Percentiles rank a stretch among this genome's conserved stretches.
Conservation (phyloP, 148 eudicot genomes). For the Rhododendron ferrugineum region DNA sequence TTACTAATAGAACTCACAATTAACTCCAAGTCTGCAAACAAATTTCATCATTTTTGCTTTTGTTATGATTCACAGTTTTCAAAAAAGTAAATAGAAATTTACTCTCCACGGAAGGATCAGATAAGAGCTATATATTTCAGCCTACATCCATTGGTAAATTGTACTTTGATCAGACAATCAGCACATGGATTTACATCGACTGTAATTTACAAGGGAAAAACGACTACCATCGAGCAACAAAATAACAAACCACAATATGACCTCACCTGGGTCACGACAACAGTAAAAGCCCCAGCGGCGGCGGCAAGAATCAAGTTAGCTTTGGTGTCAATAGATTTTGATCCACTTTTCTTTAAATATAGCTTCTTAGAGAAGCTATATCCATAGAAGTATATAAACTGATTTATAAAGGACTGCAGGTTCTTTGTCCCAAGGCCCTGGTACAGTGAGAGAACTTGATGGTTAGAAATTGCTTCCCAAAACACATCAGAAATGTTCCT, state of each 20-base stretch:
- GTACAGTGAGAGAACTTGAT: conserved; percentile 70
- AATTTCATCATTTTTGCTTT: not conserved
- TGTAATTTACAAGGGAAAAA: not conserved
- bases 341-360: conserved; percentile 63
- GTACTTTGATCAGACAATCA: not conserved
- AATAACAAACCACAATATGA: not conserved
- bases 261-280: conserved; percentile 74
- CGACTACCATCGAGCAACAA: not conserved
- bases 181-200: not conserved
- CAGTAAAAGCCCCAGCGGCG: conserved; percentile 87
- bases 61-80: not conserved
- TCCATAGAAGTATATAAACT: conserved; percentile 85
- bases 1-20: not conserved
- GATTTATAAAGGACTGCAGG: conserved; percentile 72
- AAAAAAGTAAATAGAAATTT: not conserved
- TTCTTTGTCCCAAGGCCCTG: conserved; percentile 96
- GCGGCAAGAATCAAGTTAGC: conserved; percentile 87
- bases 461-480: conserved; percentile 71
- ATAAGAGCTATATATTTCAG: not conserved
- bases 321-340: conserved; percentile 70
- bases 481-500: conserved; percentile 83
- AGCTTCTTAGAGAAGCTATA: conserved; percentile 88
- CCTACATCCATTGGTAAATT: not conserved
- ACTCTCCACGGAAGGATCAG: not conserved
- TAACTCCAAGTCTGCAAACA: not conserved